Base-by-base conservation (phyloP, 305 asterid genomes). In the Petunia hybrid region DNA sequence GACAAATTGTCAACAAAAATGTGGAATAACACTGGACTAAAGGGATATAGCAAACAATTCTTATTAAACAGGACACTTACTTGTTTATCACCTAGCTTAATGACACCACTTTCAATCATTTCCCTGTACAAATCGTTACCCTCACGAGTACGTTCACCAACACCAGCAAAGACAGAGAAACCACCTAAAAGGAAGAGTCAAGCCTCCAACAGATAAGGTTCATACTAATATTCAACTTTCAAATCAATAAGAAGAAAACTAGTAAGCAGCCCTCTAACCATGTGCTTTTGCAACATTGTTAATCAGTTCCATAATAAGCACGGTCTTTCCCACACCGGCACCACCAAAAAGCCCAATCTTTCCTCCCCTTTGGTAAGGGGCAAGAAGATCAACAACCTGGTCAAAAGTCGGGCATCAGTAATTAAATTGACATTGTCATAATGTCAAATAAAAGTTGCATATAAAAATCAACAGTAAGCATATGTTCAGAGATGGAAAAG, bases 71-170 rank as follows among this genome's bases (percentile, higher is more conserved):
- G 48, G 42, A 67, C 59, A 80, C 87, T 73, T 43, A 92, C 98
- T 97, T 95, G 99, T 89, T 95, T 88, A 0, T 93, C 99, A 85
- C 93, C 99, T 55, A 93, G 97, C 94, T 93, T 95, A 81, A 95
- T 95, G 88, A 95, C 98, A 89, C 99, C 99, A 92, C 99, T 95
- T 83, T 95, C 99, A 82, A 95, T 94, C 99, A 95, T 95, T 90
- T 95, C 99, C 79, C 98, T 86, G 90, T 95, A 95, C 85, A 95
- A 88, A 84, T 95, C 99, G 81, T 95, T 95, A 81, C 99, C 99
- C 95, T 95, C 99, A 53, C 98, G 91, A 48, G 99, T 95, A 35
- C 99, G 93, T 83, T 95, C 99, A 82, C 99, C 99, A 5, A 95
- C 98, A 86, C 99, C 99, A 86, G 99, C 99, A 78, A 95, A 95